A percentile compares a stretch with the other conserved stretches of the same genome.
These are phyloP conservation scores for Xylaria cubensis DNA, from an alignment of 495 filamentous ascomycete genomes.

Conservation along the genomic window DNA sequence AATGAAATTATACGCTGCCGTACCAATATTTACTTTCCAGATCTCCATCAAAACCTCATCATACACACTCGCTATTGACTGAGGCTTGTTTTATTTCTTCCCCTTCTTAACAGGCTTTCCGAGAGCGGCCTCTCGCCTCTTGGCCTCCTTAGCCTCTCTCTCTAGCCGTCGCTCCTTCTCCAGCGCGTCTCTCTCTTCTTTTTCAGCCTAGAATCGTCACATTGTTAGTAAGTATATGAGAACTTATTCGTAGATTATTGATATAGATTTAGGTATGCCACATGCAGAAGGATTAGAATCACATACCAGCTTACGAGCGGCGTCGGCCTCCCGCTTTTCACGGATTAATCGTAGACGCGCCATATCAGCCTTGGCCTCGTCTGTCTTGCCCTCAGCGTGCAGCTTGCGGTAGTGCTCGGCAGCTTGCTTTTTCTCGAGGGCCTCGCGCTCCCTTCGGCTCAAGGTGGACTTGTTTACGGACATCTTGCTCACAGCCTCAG, in stretches of 20 bases:
- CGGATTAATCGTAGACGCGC: conserved; percentile 79
- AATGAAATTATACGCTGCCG: neutral
- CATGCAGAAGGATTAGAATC: neutral
- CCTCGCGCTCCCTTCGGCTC: conserved; percentile 86
- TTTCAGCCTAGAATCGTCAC: conserved; percentile 61
- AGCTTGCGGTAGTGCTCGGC: conserved; percentile 92
- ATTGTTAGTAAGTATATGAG: conserved; percentile 21
- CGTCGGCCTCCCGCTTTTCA: conserved; percentile 86
- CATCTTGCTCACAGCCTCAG: conserved; percentile 56
- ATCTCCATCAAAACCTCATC: neutral
- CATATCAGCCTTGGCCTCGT: conserved; percentile 92
- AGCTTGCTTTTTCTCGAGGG: conserved; percentile 83
- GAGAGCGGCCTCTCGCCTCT: conserved; percentile 69
- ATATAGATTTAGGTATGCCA: neutral
- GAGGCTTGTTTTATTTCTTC: conserved; percentile 36
- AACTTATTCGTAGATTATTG: neutral
- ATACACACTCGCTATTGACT: conserved; percentile 2
- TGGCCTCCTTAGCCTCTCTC: conserved; percentile 61
- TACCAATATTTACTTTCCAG: neutral
- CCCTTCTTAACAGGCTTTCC: conserved; percentile 48
- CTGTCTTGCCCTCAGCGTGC: conserved; percentile 95
- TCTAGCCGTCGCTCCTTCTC: conserved; percentile 59
- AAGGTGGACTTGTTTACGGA: conserved; percentile 33
- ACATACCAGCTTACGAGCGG: conserved; percentile 62
- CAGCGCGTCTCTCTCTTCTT: conserved; percentile 71